These are phyloP conservation scores for Triglochin maritima DNA, from an alignment of 106 monocot genomes.

Conservation along the genomic window DNA sequence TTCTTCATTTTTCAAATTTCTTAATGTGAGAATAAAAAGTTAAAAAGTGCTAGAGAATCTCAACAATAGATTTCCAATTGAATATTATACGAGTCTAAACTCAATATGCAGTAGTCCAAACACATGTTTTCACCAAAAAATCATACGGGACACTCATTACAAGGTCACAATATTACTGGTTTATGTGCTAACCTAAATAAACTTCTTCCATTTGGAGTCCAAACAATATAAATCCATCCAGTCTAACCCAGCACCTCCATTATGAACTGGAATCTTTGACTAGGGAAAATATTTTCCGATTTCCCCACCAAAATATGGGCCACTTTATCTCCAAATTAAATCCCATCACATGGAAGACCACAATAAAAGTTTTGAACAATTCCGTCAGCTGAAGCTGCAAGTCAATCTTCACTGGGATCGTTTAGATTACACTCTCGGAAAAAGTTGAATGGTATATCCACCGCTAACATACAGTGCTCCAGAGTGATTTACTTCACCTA, in stretches of 20 bases:
- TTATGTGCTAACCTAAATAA: constrained; percentile 16
- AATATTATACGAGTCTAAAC: no score
- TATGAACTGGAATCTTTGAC: constrained; percentile 17
- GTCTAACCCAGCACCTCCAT: constrained; percentile 12
- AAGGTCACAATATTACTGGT: background rate
- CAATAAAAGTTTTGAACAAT: constrained; percentile 1
- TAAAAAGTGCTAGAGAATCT: no score
- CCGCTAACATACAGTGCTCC: constrained; percentile 8
- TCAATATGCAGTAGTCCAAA: no score
- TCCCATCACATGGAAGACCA: constrained; percentile 11
- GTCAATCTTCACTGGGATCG: constrained; percentile 10
- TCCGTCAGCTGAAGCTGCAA: constrained; percentile 23
- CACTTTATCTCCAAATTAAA: constrained; percentile 25
- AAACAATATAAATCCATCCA: constrained; percentile 30
- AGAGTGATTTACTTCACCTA: constrained; percentile 3
- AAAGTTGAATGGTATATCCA: constrained; percentile 5
- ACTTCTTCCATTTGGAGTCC: constrained; percentile 31
- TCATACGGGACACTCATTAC: no score
- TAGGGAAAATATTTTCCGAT: constrained; percentile 8
- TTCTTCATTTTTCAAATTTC: no score
- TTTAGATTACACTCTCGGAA: constrained; percentile 8
- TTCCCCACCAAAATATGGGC: constrained; percentile 12
- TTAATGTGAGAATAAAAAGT: no score
- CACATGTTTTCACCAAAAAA: no score
- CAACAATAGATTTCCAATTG: no score